Conservation (phyloP, 169 alveolate species). For the Cryptosporidium ryanae region DNA sequence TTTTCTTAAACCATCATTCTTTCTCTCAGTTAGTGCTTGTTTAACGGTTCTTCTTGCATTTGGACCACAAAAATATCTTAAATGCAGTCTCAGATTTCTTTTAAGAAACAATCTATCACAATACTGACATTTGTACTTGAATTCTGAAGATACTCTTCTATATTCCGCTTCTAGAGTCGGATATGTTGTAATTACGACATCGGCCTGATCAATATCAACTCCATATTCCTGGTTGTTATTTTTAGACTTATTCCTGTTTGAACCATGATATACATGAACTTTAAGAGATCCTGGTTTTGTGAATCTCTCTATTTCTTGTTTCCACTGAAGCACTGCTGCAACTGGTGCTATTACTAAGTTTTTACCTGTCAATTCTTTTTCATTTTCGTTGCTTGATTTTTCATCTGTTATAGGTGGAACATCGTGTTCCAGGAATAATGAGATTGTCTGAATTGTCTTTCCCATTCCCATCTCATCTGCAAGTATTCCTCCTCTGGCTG, state of each 20-base stretch:
- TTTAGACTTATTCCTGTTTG: constrained; percentile 51
- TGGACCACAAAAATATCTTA: constrained; percentile 91
- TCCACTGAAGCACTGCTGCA: constrained; percentile 87
- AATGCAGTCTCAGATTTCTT: constrained; percentile 84
- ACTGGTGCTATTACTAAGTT: constrained; percentile 84
- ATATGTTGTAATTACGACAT: constrained; percentile 85
- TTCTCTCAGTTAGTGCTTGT: constrained; percentile 85
- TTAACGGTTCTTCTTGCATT: constrained; percentile 88
- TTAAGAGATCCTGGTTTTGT: constrained; percentile 78
- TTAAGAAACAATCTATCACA: constrained; percentile 88
- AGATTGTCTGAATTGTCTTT: constrained; percentile 82
- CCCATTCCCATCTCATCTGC: constrained; percentile 93
- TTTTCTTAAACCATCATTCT: constrained; percentile 77
- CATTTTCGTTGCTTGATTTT: background rate
- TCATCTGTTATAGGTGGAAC: constrained; percentile 30
- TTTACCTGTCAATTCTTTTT: constrained; percentile 76
- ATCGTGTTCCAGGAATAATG: constrained; percentile 79
- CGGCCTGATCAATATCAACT: constrained; percentile 83
- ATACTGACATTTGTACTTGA: constrained; percentile 83
- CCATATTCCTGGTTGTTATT: constrained; percentile 76
- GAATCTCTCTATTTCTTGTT: constrained; percentile 82
- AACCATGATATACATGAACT: constrained; percentile 83
- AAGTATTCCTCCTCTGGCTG: constrained; percentile 81
- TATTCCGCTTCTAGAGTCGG: constrained; percentile 82
- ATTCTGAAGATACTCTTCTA: constrained; percentile 77